Conservation (phyloP, 2,329 filamentous ascomycete species). For the Ascochyta rabiei region DNA sequence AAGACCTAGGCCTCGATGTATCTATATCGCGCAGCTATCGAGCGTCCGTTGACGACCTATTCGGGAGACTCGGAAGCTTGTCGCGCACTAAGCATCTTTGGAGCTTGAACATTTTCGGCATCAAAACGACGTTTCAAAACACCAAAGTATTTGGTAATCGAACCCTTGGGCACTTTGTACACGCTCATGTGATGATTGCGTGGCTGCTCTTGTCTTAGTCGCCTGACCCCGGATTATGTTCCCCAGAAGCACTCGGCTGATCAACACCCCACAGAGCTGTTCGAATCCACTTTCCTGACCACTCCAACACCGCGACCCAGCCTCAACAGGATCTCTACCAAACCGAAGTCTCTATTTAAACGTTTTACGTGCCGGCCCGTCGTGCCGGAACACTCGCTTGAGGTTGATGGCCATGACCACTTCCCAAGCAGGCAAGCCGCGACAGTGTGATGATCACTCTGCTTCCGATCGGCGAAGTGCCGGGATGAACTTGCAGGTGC, state of each 20-base stretch:
- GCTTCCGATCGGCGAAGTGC: slow-evolving; percentile 3
- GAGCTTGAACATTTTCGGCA: not conserved
- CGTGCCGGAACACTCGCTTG: slow-evolving; percentile 8
- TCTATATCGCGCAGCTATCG: not conserved
- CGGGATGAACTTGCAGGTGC: slow-evolving; percentile 1
- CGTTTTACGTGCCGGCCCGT: slow-evolving; percentile 8
- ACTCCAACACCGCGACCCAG: not conserved
- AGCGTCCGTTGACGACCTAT: not conserved
- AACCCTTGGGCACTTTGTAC: not conserved
- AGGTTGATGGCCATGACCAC: not conserved
- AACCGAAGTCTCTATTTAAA: not conserved
- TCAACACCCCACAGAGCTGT: slow-evolving; percentile 18
- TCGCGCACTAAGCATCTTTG: not conserved
- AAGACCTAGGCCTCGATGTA: not conserved
- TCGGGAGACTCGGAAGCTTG: not conserved
- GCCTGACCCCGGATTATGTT: not conserved
- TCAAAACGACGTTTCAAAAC: not conserved
- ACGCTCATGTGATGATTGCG: not conserved
- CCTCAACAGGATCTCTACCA: not conserved
- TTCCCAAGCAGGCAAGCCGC: slow-evolving; percentile 13
- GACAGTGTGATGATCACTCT: not conserved
- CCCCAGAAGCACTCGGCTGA: slow-evolving; percentile 19
- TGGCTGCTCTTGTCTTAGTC: not conserved
- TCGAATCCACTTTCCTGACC: slow-evolving; percentile 4
- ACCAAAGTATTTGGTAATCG: not conserved